A percentile compares a stretch with the other conserved stretches of the same genome.
Evolutionary conservation across 352 stramenopile species (phyloP).

Genomic region (Phytopythium ostracodes): DNA sequence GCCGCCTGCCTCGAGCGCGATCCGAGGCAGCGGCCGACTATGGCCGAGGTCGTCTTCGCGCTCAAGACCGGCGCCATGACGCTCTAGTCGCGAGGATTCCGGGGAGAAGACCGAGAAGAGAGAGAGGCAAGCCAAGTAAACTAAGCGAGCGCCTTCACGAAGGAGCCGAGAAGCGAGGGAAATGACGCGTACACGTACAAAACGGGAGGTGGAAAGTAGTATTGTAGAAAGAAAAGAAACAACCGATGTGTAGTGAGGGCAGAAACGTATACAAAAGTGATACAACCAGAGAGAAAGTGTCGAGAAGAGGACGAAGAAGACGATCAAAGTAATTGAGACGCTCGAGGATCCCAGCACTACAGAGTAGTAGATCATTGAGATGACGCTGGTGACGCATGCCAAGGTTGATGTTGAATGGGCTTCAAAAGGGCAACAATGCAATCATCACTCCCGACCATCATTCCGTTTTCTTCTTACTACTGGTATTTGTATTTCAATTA

Average conservation of each 20-base stretch:
- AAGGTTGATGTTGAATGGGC: too few relatives aligned
- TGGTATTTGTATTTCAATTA: neutral
- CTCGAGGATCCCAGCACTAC: too few relatives aligned
- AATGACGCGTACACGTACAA: neutral
- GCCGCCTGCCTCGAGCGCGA: conserved; percentile 55
- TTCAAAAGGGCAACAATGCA: neutral
- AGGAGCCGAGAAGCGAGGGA: neutral
- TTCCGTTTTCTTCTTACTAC: neutral
- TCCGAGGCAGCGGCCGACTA: conserved; percentile 42
- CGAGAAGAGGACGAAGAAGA: neutral
- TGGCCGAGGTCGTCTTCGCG: conserved; percentile 55
- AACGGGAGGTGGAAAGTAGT: neutral
- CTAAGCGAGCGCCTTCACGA: neutral
- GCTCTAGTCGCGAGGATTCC: conserved; percentile 19
- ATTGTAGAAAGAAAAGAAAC: conserved; percentile 4
- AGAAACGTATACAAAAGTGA: neutral
- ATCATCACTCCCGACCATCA: neutral
- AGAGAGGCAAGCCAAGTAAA: conserved; percentile 1
- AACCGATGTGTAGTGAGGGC: neutral
- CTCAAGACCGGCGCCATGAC: conserved; percentile 57
- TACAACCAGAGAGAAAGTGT: neutral
- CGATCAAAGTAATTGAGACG: neutral
- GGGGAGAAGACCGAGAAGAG: neutral
- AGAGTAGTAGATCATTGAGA: too few relatives aligned
- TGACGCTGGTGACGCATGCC: too few relatives aligned